Evolutionary conservation across 1,284 basidiomycete species (phyloP).

Genomic region (Pholiota adiposa): DNA sequence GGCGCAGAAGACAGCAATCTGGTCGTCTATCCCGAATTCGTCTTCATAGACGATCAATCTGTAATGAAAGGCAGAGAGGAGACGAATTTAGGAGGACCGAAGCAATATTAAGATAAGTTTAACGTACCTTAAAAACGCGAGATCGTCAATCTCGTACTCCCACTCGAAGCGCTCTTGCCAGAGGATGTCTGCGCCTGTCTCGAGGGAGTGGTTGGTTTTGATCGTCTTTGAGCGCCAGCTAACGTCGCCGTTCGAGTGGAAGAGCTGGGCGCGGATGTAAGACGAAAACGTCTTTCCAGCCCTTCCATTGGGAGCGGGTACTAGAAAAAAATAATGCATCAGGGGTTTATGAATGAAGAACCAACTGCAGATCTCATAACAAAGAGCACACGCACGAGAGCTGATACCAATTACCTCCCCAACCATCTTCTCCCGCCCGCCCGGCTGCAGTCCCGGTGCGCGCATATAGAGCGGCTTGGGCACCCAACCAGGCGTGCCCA

Average conservation of each 20-base stretch:
- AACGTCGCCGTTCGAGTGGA: conserved; percentile 38
- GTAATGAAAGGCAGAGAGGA: not conserved
- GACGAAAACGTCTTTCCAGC: conserved; percentile 38
- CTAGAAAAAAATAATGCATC: conserved; percentile 28
- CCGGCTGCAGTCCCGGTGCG: conserved; percentile 1
- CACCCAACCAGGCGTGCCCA: conserved; percentile 60
- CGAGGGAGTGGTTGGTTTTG: conserved; percentile 35
- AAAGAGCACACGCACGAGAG: conserved; percentile 41
- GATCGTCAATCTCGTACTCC: conserved; percentile 50
- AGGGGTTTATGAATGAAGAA: too few relatives aligned
- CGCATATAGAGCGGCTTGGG: conserved; percentile 47
- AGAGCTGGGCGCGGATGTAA: conserved; percentile 47
- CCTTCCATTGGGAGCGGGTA: conserved; percentile 43
- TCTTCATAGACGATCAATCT: conserved; percentile 45
- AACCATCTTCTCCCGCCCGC: conserved; percentile 24
- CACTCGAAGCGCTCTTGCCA: conserved; percentile 52
- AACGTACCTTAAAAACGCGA: conserved; percentile 54
- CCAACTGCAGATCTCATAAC: not conserved
- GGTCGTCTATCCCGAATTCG: conserved; percentile 46
- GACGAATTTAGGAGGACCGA: too few relatives aligned
- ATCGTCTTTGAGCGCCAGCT: conserved; percentile 46
- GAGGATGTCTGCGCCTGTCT: conserved; percentile 44
- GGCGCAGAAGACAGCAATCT: conserved; percentile 53
- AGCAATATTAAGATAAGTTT: not conserved
- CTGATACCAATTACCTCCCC: conserved; percentile 51